Base-by-base conservation (phyloP, 331 rosid species). In the Saraca asoca region DNA sequence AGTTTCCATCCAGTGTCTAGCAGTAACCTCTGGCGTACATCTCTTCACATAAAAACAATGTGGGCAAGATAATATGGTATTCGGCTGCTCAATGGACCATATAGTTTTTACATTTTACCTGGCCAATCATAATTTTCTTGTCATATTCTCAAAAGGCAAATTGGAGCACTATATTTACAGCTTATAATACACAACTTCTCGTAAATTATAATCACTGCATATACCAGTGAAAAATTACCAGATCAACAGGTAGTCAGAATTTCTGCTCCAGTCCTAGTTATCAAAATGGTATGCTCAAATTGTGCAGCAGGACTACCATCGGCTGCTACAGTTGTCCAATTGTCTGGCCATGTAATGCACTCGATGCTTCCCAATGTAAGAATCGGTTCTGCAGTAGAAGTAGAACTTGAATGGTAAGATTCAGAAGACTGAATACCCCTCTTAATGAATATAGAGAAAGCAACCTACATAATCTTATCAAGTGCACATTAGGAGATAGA, bases 291-390 rank as follows among this genome's bases (percentile, higher is more conserved):
- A 77, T 94, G 97, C 77, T 94, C 98, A 77, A 81, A 86, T 79
- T 94, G 98, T 39, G 98, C 97, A n/a, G 98, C 95, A 3, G 85
- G 79, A 77, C 96, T 69, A 49, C 97, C 96, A 72, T 90, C 96
- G 0, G 90, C 81, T 10, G 97, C 66, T 35, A 90, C 38, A 1
- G 90, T 69, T 5, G 98, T 94, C 98, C 98, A 94, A 77, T 94
- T 90, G 79, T 90, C 98, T 13, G 85, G 89, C 98, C 98, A 94
- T 38, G 92, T 86, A 61, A 71, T 19, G 75, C 89, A 86, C 13
- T 88, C 83, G 2, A 37, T 79, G 80, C 92, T 87, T 80, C 98
- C 97, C 87, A 85, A 41, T 1, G 98, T 83, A 52, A 94, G 95
- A 69, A 94, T 94, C 31, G 97, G 98, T 74, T 94, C 97, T 93